Evolutionary conservation across 805 yeast genomes (phyloP).

Genomic region (Sungouiozyma ichnusensis): DNA sequence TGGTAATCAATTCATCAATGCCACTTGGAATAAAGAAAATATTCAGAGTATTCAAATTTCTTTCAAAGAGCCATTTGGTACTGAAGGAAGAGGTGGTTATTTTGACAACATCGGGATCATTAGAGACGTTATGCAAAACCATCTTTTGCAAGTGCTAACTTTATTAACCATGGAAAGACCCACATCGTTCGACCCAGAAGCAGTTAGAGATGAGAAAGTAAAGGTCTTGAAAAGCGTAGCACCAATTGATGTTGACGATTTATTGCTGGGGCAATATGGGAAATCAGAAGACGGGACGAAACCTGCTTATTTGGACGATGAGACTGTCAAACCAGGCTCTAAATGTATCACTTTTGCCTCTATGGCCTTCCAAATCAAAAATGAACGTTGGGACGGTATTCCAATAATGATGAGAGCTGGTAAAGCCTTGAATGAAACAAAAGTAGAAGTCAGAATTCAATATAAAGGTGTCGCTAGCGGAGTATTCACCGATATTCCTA

Average conservation of each 20-base stretch:
- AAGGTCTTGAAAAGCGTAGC: slow-evolving; percentile 76
- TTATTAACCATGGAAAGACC: slow-evolving; percentile 94
- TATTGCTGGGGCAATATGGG: slow-evolving; percentile 80
- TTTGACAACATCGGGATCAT: slow-evolving; percentile 92
- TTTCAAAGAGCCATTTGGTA: slow-evolving; percentile 97
- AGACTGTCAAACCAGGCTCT: slow-evolving; percentile 70
- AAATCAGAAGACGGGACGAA: slow-evolving; percentile 77
- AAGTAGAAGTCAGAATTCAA: slow-evolving; percentile 92
- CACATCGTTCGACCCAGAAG: slow-evolving; percentile 79
- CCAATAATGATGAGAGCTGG: slow-evolving; percentile 95
- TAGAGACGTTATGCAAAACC: slow-evolving; percentile 98
- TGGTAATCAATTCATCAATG: slow-evolving; percentile 77
- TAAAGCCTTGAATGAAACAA: slow-evolving; percentile 88
- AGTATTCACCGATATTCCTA: slow-evolving; percentile 66
- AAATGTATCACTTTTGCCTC: slow-evolving; percentile 93
- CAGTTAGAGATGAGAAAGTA: slow-evolving; percentile 93
- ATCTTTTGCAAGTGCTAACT: slow-evolving; percentile 84
- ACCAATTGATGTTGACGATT: slow-evolving; percentile 52
- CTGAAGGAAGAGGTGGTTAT: slow-evolving; percentile 98
- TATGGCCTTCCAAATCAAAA: slow-evolving; percentile 61
- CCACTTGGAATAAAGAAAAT: slow-evolving; percentile 81
- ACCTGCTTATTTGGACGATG: slow-evolving; percentile 89
- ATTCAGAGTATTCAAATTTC: slow-evolving; percentile 76
- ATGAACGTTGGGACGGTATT: slow-evolving; percentile 98
- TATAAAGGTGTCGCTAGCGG: slow-evolving; percentile 80